Conservation (phyloP, 1,284 basidiomycete species). For the Boletus semigastroideus region DNA sequence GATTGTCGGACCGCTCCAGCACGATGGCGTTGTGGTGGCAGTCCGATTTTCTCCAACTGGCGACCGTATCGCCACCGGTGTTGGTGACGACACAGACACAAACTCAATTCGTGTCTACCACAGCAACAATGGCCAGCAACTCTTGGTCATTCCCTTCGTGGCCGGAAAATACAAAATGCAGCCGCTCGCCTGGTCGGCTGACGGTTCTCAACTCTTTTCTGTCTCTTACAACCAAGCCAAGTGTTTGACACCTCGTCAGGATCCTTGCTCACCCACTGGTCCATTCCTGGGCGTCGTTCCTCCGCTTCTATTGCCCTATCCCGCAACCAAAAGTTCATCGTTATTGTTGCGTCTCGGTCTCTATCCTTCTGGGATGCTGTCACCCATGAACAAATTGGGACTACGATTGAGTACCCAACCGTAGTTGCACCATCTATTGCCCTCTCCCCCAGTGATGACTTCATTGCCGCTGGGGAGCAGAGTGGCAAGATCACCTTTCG, state of each 20-base stretch:
- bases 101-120: neutral
- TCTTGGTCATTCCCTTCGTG: neutral
- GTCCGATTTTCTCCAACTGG: neutral
- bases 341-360: neutral
- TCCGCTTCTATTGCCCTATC: neutral
- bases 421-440: neutral
- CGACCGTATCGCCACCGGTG: slow-evolving; percentile 6
- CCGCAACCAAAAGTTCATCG: neutral
- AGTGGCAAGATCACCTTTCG: neutral
- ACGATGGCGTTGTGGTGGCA: neutral
- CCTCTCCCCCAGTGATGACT: neutral
- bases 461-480: neutral
- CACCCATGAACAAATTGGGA: neutral
- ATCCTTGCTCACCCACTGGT: neutral
- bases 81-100: neutral
- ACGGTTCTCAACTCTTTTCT: neutral
- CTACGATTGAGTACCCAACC: neutral
- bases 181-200: neutral
- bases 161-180: neutral
- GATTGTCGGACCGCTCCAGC: neutral
- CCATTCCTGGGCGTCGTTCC: neutral
- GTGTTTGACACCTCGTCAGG: neutral
- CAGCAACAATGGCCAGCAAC: neutral
- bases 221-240: neutral
- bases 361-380: neutral